Evolutionary conservation across 2,329 filamentous ascomycete species (phyloP), one percentile per base, ranked within the genome.

Genomic region (Arthrobotrys megalospora): DNA sequence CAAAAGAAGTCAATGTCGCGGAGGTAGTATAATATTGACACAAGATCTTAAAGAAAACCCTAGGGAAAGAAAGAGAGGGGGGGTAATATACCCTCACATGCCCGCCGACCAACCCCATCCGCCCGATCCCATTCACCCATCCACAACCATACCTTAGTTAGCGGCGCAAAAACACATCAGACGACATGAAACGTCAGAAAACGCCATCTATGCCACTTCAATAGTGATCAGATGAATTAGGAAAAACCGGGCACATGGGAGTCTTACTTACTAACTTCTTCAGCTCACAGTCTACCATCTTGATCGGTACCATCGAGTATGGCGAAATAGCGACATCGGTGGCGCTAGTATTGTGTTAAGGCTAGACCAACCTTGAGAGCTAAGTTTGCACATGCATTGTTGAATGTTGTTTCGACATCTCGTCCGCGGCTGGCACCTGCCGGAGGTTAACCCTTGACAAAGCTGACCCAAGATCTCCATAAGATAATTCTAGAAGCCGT

Each of bases 131-230:
- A 52, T 11, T 24, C 7, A 7, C 38, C 38, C 45, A 16, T 16
- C 38, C 28, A 8, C 41, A 38, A 63, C 34, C 24, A 45, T 28
- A 19, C 38, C 16, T 2, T 55, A 34, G 24, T 52, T 32, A 16
- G 32, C 19, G 24, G 60, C 38, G 60, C 60, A 32, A 45, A 45
- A 48, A 47, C 21, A 48, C 21, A 48, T 64, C 60, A 36, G 43
- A 48, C 43, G 60, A 64, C 24, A 64, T 48, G 60, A 64, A 48
- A 64, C 60, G 38, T 36, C n/a, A 28, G 6, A 19, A 8, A 14
- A 5, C 16, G 28, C 41, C 53, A 41, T 58, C 38, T 21, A 48
- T 38, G 7, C 12, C 48, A 14, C 24, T 24, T 32, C 55, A 60
- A 43, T 8, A 28, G 36, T 60, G 55, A 60, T 43, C 36, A 60